These are phyloP conservation scores for Macrolepiota albuminosa DNA, from an alignment of 768 basidiomycete species.

Conservation along the genomic window DNA sequence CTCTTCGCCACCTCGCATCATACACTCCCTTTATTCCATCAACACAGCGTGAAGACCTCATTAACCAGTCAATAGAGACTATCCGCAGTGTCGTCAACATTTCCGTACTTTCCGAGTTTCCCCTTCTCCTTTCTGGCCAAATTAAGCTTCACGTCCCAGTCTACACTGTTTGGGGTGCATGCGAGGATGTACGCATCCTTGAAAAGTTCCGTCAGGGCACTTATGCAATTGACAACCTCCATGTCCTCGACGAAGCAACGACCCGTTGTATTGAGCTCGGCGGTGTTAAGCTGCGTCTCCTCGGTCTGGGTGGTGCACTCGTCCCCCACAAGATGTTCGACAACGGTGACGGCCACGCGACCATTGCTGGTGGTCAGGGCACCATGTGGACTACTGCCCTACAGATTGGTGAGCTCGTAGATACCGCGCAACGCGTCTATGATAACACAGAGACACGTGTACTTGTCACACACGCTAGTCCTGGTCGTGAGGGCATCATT, in stretches of 20 bases:
- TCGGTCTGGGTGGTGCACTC: constrained; percentile 95
- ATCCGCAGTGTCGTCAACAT: constrained; percentile 76
- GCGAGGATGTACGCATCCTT: constrained; percentile 89
- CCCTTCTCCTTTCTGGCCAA: constrained; percentile 82
- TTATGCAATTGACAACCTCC: constrained; percentile 85
- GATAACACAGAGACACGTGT: constrained; percentile 93
- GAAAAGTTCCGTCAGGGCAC: constrained; percentile 87
- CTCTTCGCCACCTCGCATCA: constrained; percentile 91
- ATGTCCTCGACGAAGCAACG: constrained; percentile 93
- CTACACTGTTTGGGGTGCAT: constrained; percentile 95
- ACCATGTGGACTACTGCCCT: constrained; percentile 99
- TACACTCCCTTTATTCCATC: constrained; percentile 91
- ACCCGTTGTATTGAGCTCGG: constrained; percentile 88
- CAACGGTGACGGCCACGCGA: constrained; percentile 89
- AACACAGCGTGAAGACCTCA: constrained; percentile 75
- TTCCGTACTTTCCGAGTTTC: constrained; percentile 89
- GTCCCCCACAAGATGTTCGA: constrained; percentile 95
- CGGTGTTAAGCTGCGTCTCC: constrained; percentile 86
- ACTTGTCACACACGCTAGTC: constrained; percentile 87
- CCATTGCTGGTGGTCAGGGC: constrained; percentile 97
- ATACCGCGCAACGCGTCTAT: constrained; percentile 92
- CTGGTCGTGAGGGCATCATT: constrained; percentile 90
- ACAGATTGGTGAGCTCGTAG: constrained; percentile 96
- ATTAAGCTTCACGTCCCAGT: constrained; percentile 91
- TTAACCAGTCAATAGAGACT: constrained; percentile 62